phyloP scores from a whole-genome alignment of 768 basidiomycete species.

The Paxillus rubicundulus region DNA sequence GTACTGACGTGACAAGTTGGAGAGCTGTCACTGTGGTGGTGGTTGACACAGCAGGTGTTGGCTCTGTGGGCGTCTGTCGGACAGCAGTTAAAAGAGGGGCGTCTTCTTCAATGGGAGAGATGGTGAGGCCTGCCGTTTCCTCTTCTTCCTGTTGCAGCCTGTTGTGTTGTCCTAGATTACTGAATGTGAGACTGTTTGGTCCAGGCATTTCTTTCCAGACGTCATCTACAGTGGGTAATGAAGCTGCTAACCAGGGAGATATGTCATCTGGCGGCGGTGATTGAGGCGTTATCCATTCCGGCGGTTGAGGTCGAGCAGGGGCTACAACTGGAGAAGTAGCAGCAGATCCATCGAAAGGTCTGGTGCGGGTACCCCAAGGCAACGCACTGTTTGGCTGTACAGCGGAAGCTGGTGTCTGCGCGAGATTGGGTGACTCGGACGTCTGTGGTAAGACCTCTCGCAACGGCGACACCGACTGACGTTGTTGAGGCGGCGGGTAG shows the following conservation, averaged over 20 bases:
- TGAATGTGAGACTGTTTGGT: conserved; percentile 53
- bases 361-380: conserved; percentile 23
- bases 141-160: conserved; percentile 43
- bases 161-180: conserved; percentile 59
- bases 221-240: conserved; percentile 45
- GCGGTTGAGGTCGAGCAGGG: conserved; percentile 22
- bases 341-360: conserved; percentile 19
- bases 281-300: conserved; percentile 39
- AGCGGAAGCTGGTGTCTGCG: conserved; percentile 22
- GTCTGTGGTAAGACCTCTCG: conserved; percentile 19
- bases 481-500: conserved; percentile 18
- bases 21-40: background rate
- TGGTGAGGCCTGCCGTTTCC: conserved; percentile 11
- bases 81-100: conserved; percentile 13
- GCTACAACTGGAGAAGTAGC: conserved; percentile 19
- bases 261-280: conserved; percentile 34
- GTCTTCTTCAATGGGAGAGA: conserved; percentile 18
- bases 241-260: conserved; percentile 56
- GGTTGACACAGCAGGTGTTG: conserved; percentile 7
- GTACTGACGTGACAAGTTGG: conserved; percentile 10
- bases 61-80: conserved; percentile 14
- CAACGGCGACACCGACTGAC: conserved; percentile 21
- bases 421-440: conserved; percentile 13
- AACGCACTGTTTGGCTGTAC: conserved; percentile 19
- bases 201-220: conserved; percentile 44